A percentile compares a stretch with the other conserved stretches of the same genome.
These are phyloP conservation scores for Penicillium sp. DNA, from an alignment of 2,329 filamentous ascomycete species.

Conservation along the genomic window DNA sequence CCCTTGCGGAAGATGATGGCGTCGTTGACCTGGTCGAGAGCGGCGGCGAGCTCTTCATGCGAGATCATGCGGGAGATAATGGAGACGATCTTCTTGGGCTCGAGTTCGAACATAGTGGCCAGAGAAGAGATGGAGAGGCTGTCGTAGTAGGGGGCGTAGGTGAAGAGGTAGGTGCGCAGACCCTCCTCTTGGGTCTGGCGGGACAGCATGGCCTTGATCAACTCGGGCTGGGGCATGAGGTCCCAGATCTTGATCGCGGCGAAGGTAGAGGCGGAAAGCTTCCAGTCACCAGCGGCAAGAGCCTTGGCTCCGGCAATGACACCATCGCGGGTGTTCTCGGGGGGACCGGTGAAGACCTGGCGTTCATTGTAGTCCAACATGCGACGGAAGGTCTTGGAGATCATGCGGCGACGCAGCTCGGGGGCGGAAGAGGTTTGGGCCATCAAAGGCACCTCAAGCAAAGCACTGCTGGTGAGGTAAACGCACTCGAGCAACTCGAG, in stretches of 20 bases:
- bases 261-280: constrained; percentile 90
- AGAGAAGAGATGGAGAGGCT: constrained; percentile 84
- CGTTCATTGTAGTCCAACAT: constrained; percentile 99
- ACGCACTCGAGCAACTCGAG: constrained; percentile 96
- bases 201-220: constrained; percentile 95
- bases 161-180: constrained; percentile 96
- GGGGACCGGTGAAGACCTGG: constrained; percentile 97
- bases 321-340: constrained; percentile 97
- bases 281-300: constrained; percentile 95
- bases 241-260: constrained; percentile 99
- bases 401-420: constrained; percentile 94
- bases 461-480: constrained; percentile 98
- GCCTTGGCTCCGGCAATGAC: constrained; percentile 99
- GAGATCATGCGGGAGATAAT: constrained; percentile 99
- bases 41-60: constrained; percentile 94
- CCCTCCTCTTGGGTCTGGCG: constrained; percentile 99
- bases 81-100: constrained; percentile 84
- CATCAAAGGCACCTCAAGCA: constrained; percentile 94
- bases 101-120: constrained; percentile 92
- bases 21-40: constrained; percentile 94
- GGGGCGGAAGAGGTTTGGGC: constrained; percentile 96
- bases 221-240: constrained; percentile 84
- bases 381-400: constrained; percentile 98
- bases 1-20: constrained; percentile 99
- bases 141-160: constrained; percentile 98